phyloP scores from a whole-genome alignment of 331 rosid species.

The Quercus phellos region DNA sequence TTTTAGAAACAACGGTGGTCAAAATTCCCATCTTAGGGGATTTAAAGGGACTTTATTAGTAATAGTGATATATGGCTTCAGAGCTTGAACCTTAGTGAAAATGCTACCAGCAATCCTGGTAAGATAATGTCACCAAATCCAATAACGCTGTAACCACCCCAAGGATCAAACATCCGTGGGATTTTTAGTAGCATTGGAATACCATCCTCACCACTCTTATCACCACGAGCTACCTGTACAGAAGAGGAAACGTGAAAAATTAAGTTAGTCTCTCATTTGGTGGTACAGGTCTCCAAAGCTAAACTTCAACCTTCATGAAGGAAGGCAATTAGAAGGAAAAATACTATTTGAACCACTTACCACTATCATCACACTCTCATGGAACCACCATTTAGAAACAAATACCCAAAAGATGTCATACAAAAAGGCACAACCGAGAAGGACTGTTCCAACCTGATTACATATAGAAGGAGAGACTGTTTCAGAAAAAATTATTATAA shows the following conservation, averaged over 20 bases:
- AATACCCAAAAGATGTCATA: conserved; percentile 98
- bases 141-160: conserved; percentile 99
- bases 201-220: conserved; percentile 94
- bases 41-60: not conserved
- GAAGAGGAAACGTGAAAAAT: conserved; percentile 8
- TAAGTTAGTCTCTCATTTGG: not conserved
- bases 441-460: conserved; percentile 94
- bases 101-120: conserved; percentile 93
- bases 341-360: conserved; percentile 46
- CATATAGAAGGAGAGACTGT: not conserved
- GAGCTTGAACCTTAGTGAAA: conserved; percentile 68
- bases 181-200: conserved; percentile 97
- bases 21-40: not conserved
- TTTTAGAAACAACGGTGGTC: not conserved
- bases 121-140: conserved; percentile 98
- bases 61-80: conserved; percentile 15
- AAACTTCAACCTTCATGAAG: not conserved
- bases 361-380: conserved; percentile 99
- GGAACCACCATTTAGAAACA: conserved; percentile 94
- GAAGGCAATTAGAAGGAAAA: conserved; percentile 2
- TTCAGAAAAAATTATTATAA: not conserved
- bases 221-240: conserved; percentile 94
- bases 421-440: conserved; percentile 89
- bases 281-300: not conserved
- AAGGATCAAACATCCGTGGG: conserved; percentile 96